Conservation (phyloP, 208 protist species). For the Endotrypanum monterogeii region DNA sequence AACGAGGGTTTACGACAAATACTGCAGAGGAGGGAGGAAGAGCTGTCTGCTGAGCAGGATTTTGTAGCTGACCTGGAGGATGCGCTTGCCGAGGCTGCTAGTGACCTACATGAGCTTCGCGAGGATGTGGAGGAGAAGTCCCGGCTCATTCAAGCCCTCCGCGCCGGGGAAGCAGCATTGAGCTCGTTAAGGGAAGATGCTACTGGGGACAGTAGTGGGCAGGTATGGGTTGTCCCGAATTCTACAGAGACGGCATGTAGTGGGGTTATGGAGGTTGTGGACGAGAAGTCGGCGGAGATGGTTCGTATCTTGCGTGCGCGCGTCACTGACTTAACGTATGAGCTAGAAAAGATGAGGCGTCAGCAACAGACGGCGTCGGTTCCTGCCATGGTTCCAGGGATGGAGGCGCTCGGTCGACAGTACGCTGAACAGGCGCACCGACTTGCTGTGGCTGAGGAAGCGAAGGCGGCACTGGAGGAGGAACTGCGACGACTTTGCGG, state of each 20-base stretch:
- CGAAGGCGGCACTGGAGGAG: conserved; percentile 16
- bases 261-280: neutral
- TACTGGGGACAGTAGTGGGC: conserved; percentile 1
- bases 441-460: conserved; percentile 33
- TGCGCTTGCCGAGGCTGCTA: conserved; percentile 22
- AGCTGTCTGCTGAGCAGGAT: conserved; percentile 3
- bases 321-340: conserved; percentile 12
- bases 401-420: conserved; percentile 39
- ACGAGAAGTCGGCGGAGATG: neutral
- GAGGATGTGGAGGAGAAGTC: conserved; percentile 24
- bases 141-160: conserved; percentile 26
- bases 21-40: neutral
- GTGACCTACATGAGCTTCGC: conserved; percentile 21
- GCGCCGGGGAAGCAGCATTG: conserved; percentile 25
- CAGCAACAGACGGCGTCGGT: neutral
- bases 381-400: conserved; percentile 24
- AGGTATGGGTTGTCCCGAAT: neutral
- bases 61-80: conserved; percentile 24
- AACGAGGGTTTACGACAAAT: too few relatives aligned
- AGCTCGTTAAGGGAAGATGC: conserved; percentile 6
- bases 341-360: conserved; percentile 10
- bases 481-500: conserved; percentile 11
- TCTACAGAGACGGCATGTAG: neutral
- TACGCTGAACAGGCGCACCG: conserved; percentile 33
- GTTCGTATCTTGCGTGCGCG: neutral